These are phyloP conservation scores for Hanseniaspora uvarum DNA, from an alignment of 1,139 yeast genomes.

Conservation along the genomic window DNA sequence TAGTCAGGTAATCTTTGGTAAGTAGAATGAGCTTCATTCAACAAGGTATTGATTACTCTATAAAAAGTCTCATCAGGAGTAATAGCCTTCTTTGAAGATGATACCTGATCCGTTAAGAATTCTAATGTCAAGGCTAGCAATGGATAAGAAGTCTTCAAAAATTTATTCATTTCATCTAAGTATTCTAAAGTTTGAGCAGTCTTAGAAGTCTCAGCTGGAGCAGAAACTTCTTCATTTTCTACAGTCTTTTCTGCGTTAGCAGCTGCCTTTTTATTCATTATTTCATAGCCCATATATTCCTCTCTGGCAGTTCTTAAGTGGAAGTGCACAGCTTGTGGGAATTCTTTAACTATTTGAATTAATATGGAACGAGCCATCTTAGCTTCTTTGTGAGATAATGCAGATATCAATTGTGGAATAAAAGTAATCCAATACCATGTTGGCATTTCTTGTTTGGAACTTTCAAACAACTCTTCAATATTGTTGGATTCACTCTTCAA, in stretches of 20 bases:
- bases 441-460: constrained; percentile 90
- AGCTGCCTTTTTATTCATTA: constrained; percentile 15
- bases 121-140: constrained; percentile 83
- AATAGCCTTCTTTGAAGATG: constrained; percentile 84
- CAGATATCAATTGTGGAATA: constrained; percentile 84
- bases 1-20: constrained; percentile 78
- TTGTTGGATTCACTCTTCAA: constrained; percentile 80
- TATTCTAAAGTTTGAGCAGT: constrained; percentile 82
- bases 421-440: constrained; percentile 99
- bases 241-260: constrained; percentile 16
- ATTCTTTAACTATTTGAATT: constrained; percentile 85
- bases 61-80: constrained; percentile 89
- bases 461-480: constrained; percentile 77
- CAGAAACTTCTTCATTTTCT: constrained; percentile 4
- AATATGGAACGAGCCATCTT: constrained; percentile 75
- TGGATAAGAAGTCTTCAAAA: constrained; percentile 92
- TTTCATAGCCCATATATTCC: constrained; percentile 64
- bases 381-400: constrained; percentile 86
- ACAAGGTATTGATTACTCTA: constrained; percentile 77
- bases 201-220: constrained; percentile 18
- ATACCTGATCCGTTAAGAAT: constrained; percentile 88
- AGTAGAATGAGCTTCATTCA: constrained; percentile 86
- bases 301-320: constrained; percentile 91
- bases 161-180: constrained; percentile 90
- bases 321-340: constrained; percentile 95